phyloP scores from a whole-genome alignment of 192 early-diverging fungal species.

The Rhizophagus sp. region DNA sequence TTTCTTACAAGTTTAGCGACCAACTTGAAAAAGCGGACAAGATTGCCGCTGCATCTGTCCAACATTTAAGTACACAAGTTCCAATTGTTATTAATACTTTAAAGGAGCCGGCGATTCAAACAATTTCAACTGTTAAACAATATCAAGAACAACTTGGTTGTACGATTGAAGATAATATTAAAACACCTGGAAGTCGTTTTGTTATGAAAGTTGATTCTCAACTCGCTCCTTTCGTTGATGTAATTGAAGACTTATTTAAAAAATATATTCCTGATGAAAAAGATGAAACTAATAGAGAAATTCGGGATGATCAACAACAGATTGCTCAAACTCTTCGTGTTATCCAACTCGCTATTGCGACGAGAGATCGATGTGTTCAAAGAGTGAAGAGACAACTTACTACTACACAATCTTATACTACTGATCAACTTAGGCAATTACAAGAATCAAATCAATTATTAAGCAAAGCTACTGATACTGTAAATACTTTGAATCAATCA shows the following conservation, averaged over 20 bases:
- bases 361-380: constrained; percentile 33
- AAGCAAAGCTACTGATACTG: background rate
- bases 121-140: constrained; percentile 41
- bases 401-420: constrained; percentile 8
- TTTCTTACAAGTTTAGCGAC: constrained; percentile 46
- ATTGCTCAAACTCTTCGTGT: constrained; percentile 39
- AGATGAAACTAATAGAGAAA: constrained; percentile 32
- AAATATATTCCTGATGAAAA: constrained; percentile 42
- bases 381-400: background rate
- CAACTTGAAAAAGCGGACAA: constrained; percentile 60
- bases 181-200: constrained; percentile 59
- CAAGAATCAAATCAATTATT: constrained; percentile 16
- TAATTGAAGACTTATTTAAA: constrained; percentile 50
- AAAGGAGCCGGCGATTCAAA: constrained; percentile 53
- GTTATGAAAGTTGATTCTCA: constrained; percentile 35
- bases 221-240: constrained; percentile 52
- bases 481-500: background rate
- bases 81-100: constrained; percentile 62
- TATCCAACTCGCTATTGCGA: constrained; percentile 34
- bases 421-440: background rate
- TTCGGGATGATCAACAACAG: constrained; percentile 37
- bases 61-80: constrained; percentile 58
- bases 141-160: constrained; percentile 35
- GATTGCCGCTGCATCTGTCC: constrained; percentile 65
- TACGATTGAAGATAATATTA: constrained; percentile 49